A percentile compares a stretch with the other conserved stretches of the same genome.
Evolutionary conservation across 163 green algal genomes (phyloP).

Genomic region (Chlamydomonas reinhardtii): DNA sequence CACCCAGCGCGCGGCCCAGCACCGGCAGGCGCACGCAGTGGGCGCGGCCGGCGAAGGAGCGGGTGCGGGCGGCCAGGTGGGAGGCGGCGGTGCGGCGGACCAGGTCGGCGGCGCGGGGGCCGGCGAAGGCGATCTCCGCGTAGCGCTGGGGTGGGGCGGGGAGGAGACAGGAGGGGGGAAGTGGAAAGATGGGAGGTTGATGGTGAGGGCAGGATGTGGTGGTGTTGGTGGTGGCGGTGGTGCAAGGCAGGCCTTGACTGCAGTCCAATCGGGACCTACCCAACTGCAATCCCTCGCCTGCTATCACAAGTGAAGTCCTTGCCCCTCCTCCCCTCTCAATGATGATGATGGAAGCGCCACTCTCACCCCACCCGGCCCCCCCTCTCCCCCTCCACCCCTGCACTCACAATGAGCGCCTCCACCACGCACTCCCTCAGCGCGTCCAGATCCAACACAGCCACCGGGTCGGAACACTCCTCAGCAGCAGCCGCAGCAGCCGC

Average conservation of each 20-base stretch:
- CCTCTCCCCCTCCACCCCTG: background rate
- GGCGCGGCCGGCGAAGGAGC: conserved; percentile 12
- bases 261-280: too few species aligned
- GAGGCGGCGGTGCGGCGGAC: conserved; percentile 1
- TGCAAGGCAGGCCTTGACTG: too few species aligned
- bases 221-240: background rate
- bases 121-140: background rate
- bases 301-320: too few species aligned
- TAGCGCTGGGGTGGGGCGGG: background rate
- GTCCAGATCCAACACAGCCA: conserved; percentile 9
- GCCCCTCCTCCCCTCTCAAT: too few species aligned
- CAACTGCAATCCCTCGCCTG: too few species aligned
- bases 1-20: conserved; percentile 4
- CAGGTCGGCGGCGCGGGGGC: conserved; percentile 5
- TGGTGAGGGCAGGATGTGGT: too few species aligned
- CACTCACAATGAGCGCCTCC: conserved; percentile 16
- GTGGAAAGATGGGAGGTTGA: too few species aligned
- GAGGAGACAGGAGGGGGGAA: too few species aligned
- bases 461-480: background rate
- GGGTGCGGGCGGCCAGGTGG: conserved; percentile 7
- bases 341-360: too few species aligned
- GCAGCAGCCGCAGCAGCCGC: background rate
- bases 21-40: conserved; percentile 22
- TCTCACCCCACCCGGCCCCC: too few species aligned
- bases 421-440: background rate